Base-by-base conservation (phyloP, 2,329 filamentous ascomycete genomes). In the Phialemoniopsis sp. region DNA sequence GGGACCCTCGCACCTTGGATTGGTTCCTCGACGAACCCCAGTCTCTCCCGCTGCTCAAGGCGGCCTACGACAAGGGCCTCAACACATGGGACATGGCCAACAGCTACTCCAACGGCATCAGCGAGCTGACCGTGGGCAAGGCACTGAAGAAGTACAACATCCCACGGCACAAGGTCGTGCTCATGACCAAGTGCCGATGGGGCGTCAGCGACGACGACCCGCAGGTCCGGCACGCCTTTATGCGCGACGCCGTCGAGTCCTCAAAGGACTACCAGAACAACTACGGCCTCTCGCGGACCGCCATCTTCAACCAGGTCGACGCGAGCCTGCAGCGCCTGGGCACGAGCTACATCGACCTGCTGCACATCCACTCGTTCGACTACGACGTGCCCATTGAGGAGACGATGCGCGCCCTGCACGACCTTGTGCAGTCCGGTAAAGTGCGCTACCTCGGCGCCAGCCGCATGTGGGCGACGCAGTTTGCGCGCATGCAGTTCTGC, bases 251-350 rank as follows among this genome's bases (percentile, higher is more conserved):
- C 17, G 34, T 44, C 21, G 30, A 18, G 29, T 35, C 28, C 8
- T 43, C 38, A 37, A 54, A 61, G 30, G 54, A 62, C 32, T 58
- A 61, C 17, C 45, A 46, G 5, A 50, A 52, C 26, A 53, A 54
- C 32, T 38, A 48, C 14, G 79, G 81, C 1, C 62, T 85, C 15
- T 78, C 73, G 12, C 65, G 82, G 21, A 73, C 74, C 47, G 73
- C 78, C 41, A 84, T 86, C 50, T 78, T 85, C 52, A 73, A 80
- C 45, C 73, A 78, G 0, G 81, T 86, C 8, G 70, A 85, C 31
- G 72, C 66, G 19, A 79, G 73, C 37, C 64, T 80, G 10, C 54
- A 64, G 39, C 60, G 78, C 12, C 60, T 82, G 13, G 69, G 67
- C 19, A 76, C 70, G 3, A 52, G 54, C 18, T 80, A 80, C 54